phyloP scores from a whole-genome alignment of 768 basidiomycete species.

The Tremella mesenterica region DNA sequence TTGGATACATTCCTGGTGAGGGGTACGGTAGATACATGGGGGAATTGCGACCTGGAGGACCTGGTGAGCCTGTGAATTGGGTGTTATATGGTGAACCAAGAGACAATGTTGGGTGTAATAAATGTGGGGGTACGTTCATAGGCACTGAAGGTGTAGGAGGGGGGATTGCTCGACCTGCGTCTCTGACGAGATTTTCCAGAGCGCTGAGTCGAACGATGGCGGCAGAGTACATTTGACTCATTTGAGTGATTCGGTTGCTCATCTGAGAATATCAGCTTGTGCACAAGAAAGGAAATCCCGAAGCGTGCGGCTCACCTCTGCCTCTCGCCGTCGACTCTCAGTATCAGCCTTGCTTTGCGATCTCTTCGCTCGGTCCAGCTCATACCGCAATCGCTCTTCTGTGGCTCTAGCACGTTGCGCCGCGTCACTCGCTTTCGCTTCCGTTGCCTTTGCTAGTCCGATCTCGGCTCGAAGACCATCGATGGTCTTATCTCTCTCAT shows the following conservation, averaged over 20 bases:
- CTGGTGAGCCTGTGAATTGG: slow-evolving; percentile 1
- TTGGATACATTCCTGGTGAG: slow-evolving; percentile 28
- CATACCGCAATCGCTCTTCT: slow-evolving; percentile 19
- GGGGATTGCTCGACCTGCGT: neutral
- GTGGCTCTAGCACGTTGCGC: slow-evolving; percentile 8
- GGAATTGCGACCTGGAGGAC: slow-evolving; percentile 2
- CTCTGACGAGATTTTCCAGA: slow-evolving; percentile 6
- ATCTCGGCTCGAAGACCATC: slow-evolving; percentile 33
- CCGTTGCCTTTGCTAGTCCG: slow-evolving; percentile 30
- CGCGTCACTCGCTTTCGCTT: slow-evolving; percentile 28
- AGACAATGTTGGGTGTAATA: slow-evolving; percentile 1
- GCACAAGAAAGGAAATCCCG: neutral
- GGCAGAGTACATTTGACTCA: neutral
- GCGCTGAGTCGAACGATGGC: slow-evolving; percentile 3
- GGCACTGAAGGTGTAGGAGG: slow-evolving; percentile 2
- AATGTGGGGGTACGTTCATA: neutral
- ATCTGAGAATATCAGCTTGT: neutral
- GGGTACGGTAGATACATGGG: slow-evolving; percentile 16
- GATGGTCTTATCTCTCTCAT: slow-evolving; percentile 25
- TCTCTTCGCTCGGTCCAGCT: slow-evolving; percentile 5
- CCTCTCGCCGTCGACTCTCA: slow-evolving; percentile 8
- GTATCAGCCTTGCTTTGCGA: neutral
- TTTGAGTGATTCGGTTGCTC: neutral
- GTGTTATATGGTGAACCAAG: slow-evolving; percentile 8
- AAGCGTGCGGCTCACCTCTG: slow-evolving; percentile 6